These are phyloP conservation scores for Pittosporum tobira DNA, from an alignment of 129 eudicot genomes.

Conservation along the genomic window DNA sequence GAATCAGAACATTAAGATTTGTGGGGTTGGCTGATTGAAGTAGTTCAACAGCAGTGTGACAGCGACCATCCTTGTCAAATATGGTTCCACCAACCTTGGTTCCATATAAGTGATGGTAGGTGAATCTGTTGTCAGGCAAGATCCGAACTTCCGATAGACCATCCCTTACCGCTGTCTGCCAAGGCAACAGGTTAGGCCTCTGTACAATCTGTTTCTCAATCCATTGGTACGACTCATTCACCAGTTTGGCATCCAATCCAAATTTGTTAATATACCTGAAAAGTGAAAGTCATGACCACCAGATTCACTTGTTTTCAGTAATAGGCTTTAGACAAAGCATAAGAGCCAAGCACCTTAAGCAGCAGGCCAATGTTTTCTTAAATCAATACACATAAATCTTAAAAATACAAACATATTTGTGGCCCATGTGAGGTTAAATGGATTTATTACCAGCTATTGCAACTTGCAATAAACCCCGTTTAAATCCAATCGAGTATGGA, in stretches of 20 bases:
- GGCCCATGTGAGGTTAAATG: not conserved
- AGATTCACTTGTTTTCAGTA: not conserved
- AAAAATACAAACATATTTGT: not conserved
- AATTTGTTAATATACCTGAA: slow-evolving; percentile 47
- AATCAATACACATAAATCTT: no score
- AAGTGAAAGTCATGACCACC: not conserved
- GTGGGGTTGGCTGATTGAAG: slow-evolving; percentile 45
- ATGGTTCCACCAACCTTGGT: slow-evolving; percentile 92
- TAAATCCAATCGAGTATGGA: not conserved
- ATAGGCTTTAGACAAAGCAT: no score
- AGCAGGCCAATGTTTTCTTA: no score
- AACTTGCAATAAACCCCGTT: no score
- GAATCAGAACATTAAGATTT: slow-evolving; percentile 56
- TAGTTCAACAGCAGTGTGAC: slow-evolving; percentile 84
- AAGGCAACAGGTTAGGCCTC: slow-evolving; percentile 47
- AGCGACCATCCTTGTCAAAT: slow-evolving; percentile 66
- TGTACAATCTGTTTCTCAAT: slow-evolving; percentile 80
- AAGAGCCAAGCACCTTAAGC: no score
- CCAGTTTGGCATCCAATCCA: slow-evolving; percentile 82
- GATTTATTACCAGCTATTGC: not conserved
- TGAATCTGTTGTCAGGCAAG: slow-evolving; percentile 76
- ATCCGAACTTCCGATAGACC: slow-evolving; percentile 62
- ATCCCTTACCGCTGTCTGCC: slow-evolving; percentile 75
- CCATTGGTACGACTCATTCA: slow-evolving; percentile 86
- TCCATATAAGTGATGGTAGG: slow-evolving; percentile 79